Conservation (phyloP, 2,329 filamentous ascomycete species). For the Zalaria sp. region DNA sequence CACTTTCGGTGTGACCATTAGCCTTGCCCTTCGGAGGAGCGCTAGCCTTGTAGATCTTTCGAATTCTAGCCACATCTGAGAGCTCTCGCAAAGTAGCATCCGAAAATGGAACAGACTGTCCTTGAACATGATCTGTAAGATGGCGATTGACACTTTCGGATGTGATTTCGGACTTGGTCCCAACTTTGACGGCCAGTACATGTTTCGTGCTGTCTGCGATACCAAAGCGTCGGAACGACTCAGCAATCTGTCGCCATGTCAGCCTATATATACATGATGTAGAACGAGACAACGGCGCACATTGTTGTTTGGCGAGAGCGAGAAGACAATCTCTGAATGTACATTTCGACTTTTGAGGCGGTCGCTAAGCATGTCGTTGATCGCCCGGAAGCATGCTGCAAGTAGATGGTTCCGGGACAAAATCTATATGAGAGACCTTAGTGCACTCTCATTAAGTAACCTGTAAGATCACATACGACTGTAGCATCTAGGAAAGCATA, state of each 20-base stretch:
- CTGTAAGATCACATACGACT: slow-evolving; percentile 38
- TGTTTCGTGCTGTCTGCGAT: slow-evolving; percentile 55
- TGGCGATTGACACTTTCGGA: slow-evolving; percentile 43
- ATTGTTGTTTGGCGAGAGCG: slow-evolving; percentile 70
- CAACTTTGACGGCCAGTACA: slow-evolving; percentile 72
- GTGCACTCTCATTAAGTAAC: too few relatives aligned
- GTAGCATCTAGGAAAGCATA: slow-evolving; percentile 88
- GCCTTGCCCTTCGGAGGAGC: slow-evolving; percentile 30
- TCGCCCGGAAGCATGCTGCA: slow-evolving; percentile 63
- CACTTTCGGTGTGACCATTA: slow-evolving; percentile 6
- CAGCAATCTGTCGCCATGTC: slow-evolving; percentile 54
- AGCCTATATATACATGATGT: slow-evolving; percentile 1
- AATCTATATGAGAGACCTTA: slow-evolving; percentile 33
- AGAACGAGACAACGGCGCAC: slow-evolving; percentile 26
- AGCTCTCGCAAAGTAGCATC: slow-evolving; percentile 47
- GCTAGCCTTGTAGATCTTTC: slow-evolving; percentile 79
- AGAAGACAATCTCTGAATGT: slow-evolving; percentile 77
- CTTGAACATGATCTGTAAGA: slow-evolving; percentile 47
- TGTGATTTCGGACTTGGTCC: slow-evolving; percentile 27
- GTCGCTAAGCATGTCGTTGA: slow-evolving; percentile 47
- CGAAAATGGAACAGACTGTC: slow-evolving; percentile 42
- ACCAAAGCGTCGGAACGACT: slow-evolving; percentile 81
- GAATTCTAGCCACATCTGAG: slow-evolving; percentile 55
- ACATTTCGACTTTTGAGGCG: slow-evolving; percentile 68
- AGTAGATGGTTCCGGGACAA: slow-evolving; percentile 60